Percentiles rank a stretch among this genome's conserved stretches.
These are phyloP conservation scores for Penicillium atrosanguineum DNA, from an alignment of 495 filamentous ascomycete species.

Conservation along the genomic window DNA sequence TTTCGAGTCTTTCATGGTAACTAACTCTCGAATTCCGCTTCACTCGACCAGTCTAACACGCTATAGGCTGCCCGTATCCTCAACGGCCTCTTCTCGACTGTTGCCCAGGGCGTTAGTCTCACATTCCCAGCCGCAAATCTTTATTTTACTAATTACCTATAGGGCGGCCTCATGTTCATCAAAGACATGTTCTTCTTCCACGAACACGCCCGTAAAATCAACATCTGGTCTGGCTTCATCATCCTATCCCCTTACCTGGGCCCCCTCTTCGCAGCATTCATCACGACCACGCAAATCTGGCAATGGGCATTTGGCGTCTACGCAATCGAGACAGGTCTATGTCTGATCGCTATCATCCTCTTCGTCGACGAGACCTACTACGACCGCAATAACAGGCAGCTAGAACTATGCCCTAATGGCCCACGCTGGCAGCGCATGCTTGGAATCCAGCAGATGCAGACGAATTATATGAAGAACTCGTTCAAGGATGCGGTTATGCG, in stretches of 20 bases:
- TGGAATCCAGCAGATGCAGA: constrained; percentile 44
- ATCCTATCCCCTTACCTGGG: constrained; percentile 60
- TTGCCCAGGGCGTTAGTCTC: constrained; percentile 40
- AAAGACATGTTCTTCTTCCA: constrained; percentile 68
- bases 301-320: constrained; percentile 52
- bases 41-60: neutral
- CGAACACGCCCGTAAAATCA: constrained; percentile 61
- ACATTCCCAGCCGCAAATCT: neutral
- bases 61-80: constrained; percentile 52
- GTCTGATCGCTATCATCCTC: constrained; percentile 44
- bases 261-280: constrained; percentile 59
- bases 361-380: constrained; percentile 63
- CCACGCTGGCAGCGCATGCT: constrained; percentile 45
- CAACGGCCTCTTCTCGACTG: constrained; percentile 63
- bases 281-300: constrained; percentile 50
- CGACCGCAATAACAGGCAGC: constrained; percentile 37
- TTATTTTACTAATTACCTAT: neutral
- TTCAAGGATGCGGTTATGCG: constrained; percentile 46
- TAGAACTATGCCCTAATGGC: constrained; percentile 28
- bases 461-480: constrained; percentile 31
- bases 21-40: neutral
- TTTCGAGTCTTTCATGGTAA: constrained; percentile 53
- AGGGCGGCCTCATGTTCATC: constrained; percentile 59
- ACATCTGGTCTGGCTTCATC: constrained; percentile 54
- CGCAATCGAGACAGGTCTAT: constrained; percentile 47